Percentiles rank a stretch among this genome's conserved stretches.
phyloP scores from a whole-genome alignment of 148 eudicot species.

The Diospyros lotus region DNA sequence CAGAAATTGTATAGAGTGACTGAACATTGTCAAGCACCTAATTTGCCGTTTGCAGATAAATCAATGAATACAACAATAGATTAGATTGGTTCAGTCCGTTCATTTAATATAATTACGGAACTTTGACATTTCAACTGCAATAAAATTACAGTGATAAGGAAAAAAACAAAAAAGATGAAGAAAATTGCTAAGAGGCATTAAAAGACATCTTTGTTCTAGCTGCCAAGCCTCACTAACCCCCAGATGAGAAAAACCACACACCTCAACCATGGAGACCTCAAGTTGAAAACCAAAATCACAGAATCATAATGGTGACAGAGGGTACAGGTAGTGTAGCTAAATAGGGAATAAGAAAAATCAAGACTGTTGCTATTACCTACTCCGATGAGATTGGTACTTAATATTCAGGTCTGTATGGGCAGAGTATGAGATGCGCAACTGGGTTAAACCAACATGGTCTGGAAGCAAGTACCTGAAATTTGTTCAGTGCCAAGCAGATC shows the following conservation, averaged over 20 bases:
- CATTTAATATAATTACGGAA: neutral
- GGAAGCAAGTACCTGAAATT: slow-evolving; percentile 77
- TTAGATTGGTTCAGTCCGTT: neutral
- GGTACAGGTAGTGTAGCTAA: neutral
- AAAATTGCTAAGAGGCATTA: slow-evolving; percentile 42
- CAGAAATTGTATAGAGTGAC: neutral
- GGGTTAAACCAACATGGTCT: slow-evolving; percentile 54
- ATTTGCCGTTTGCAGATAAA: neutral
- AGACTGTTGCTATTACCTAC: slow-evolving; percentile 49
- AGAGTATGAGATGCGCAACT: slow-evolving; percentile 71
- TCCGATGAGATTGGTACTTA: slow-evolving; percentile 81
- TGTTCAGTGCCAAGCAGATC: neutral
- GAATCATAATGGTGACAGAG: slow-evolving; percentile 11
- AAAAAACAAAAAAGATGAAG: slow-evolving; percentile 30
- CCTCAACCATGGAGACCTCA: slow-evolving; percentile 27
- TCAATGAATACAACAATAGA: neutral
- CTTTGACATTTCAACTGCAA: slow-evolving; percentile 3
- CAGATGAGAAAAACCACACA: slow-evolving; percentile 29
- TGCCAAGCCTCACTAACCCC: slow-evolving; percentile 57
- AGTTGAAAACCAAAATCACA: slow-evolving; percentile 3
- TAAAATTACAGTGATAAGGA: slow-evolving; percentile 9
- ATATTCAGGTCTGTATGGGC: slow-evolving; percentile 85
- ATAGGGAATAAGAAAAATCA: neutral
- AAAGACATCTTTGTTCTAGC: slow-evolving; percentile 39
- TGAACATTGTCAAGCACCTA: neutral